Base-by-base conservation (phyloP, 805 yeast genomes). In the Metschnikowia reukaufii region DNA sequence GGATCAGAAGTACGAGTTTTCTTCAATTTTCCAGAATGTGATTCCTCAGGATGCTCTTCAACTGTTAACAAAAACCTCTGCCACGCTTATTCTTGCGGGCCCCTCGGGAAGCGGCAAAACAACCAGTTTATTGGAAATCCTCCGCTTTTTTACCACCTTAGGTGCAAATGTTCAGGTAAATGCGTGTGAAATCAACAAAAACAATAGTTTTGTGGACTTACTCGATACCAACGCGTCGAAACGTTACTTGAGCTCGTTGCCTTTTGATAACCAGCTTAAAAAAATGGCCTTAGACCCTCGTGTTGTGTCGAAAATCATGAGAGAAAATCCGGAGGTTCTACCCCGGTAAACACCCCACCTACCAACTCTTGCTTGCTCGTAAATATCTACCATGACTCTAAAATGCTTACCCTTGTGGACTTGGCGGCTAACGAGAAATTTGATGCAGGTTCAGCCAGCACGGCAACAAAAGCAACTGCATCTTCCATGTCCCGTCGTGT, bases 401-500 rank as follows among this genome's bases (percentile, higher is more conserved):
- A 55, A 15, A 49, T 54, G 38, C 47, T 52, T 8, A 59, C 67
- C 2, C 57, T 59, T 32, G 55, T 66, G 35, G 69, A 67, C 31
- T 43, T 65, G 36, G 59, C 61, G 64, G 70, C 68, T 3, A 60
- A 60, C 46, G 71, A 66, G 45, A 60, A 57, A 43, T 61, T 50
- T 21, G 58, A 58, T 33, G 9, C 42, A 9, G 17, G 39, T 4
- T 42, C 50, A 8, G 29, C 48, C 13, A 63, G 61, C 36, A 48
- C 49, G 4, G 63, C 63, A 50, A 67, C 69, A 21, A 63, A 61
- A 43, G 42, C 56, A 33, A 64, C 53, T 45, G 60, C 59, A 35
- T 56, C 64, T n/a, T 53, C 70, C 4, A 62, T 63, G 34, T 61
- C 68, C 12, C 66, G 58, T 35, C 45, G 59, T 32, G 51, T 64